Percentiles rank a stretch among this genome's conserved stretches.
Conservation (phyloP, 176 grass and related monocot species). For the bread wheat (Triticum aestivum) region IWGSC_CS_RefSeq_v2.1 NC_057799.1:129332160-129332659, state of each 20-base stretch:
- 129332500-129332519: conserved; percentile 15
- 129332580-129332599: conserved; percentile 21
- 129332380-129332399: background rate
- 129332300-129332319: background rate
- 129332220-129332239: background rate
- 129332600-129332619: conserved; percentile 2
- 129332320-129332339: conserved; percentile 4
- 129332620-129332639: conserved; percentile 21
- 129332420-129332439: background rate
- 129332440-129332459: conserved; percentile 18
- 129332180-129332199: background rate
- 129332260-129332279: background rate
- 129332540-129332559: background rate
- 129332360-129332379: background rate
- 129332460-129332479: background rate
- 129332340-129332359: background rate
- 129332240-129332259: background rate
- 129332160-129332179: conserved; percentile 7
- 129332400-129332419: background rate
- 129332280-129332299: background rate
- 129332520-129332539: conserved; percentile 26
- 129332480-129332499: background rate
- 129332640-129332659: conserved; percentile 1
- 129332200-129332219: background rate
- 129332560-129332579: background rate